Conservation (phyloP, 768 basidiomycete species). For the Lyophyllum semitale region DNA sequence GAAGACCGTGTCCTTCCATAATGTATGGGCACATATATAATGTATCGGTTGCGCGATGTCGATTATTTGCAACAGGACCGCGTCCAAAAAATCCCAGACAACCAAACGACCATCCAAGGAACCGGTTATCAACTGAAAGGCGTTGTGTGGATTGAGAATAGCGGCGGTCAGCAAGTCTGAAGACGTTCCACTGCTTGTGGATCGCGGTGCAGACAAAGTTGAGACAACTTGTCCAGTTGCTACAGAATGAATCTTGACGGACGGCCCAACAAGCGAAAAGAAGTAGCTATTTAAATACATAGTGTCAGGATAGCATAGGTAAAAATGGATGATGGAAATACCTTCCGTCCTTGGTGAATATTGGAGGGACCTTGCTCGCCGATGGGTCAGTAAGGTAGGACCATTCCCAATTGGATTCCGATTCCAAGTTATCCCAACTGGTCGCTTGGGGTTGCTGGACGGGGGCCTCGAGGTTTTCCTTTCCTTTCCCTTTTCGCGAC, state of each 20-base stretch:
- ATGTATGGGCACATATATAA: slow-evolving; percentile 69
- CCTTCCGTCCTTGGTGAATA: slow-evolving; percentile 91
- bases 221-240: slow-evolving; percentile 79
- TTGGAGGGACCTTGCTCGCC: slow-evolving; percentile 63
- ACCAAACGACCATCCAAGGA: slow-evolving; percentile 83
- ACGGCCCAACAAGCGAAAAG: slow-evolving; percentile 81
- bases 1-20: slow-evolving; percentile 69
- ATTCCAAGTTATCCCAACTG: slow-evolving; percentile 26
- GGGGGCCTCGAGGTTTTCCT: slow-evolving; percentile 31
- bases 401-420: slow-evolving; percentile 60
- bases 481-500: slow-evolving; percentile 53
- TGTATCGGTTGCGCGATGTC: slow-evolving; percentile 69
- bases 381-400: slow-evolving; percentile 68
- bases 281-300: slow-evolving; percentile 63
- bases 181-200: slow-evolving; percentile 32
- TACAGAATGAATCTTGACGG: slow-evolving; percentile 85
- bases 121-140: slow-evolving; percentile 86
- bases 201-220: slow-evolving; percentile 63
- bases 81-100: slow-evolving; percentile 94
- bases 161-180: slow-evolving; percentile 69
- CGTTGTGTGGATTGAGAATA: slow-evolving; percentile 80
- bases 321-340: slow-evolving; percentile 28
- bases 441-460: slow-evolving; percentile 18
- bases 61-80: slow-evolving; percentile 73
- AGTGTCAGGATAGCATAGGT: not conserved